A percentile compares a stretch with the other conserved stretches of the same genome.
These are phyloP conservation scores for Ceratocystis cacaofunesta DNA, from an alignment of 2,329 filamentous ascomycete species.

Conservation along the genomic window DNA sequence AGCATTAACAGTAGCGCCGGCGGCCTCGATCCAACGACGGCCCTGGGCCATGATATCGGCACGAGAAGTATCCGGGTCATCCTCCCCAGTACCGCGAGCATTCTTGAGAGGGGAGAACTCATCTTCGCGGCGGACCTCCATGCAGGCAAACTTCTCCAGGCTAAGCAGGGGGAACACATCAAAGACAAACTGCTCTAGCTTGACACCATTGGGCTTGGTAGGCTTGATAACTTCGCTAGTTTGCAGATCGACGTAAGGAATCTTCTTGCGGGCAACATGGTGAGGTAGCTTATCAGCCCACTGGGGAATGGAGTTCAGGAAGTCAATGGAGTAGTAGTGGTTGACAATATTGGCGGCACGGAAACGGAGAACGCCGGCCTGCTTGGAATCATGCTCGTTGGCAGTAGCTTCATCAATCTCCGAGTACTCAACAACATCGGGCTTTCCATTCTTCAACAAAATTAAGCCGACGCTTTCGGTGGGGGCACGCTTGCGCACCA, in stretches of 20 bases:
- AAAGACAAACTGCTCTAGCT: conserved; percentile 75
- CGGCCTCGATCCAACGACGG: conserved; percentile 66
- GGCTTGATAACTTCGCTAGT: conserved; percentile 75
- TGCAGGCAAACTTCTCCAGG: conserved; percentile 79
- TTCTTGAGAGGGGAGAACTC: conserved; percentile 99
- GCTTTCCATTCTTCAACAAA: conserved; percentile 84
- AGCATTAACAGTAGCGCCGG: conserved; percentile 59
- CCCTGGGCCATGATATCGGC: conserved; percentile 82
- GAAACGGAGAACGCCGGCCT: conserved; percentile 77
- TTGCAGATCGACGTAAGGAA: conserved; percentile 64
- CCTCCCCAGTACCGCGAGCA: conserved; percentile 65
- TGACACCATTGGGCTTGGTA: conserved; percentile 92
- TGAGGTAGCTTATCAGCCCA: conserved; percentile 82
- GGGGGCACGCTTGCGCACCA: conserved; percentile 94
- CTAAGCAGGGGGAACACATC: conserved; percentile 82
- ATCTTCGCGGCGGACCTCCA: conserved; percentile 92
- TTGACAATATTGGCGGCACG: conserved; percentile 98
- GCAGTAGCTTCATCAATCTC: conserved; percentile 86
- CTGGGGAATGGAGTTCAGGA: conserved; percentile 76
- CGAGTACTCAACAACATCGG: conserved; percentile 96
- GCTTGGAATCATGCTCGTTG: conserved; percentile 70
- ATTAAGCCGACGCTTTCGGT: conserved; percentile 94
- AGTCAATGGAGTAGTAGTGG: conserved; percentile 95
- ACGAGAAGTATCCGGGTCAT: conserved; percentile 87
- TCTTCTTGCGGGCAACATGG: conserved; percentile 97